phyloP scores from a whole-genome alignment of 805 yeast genomes.

The Schwanniomyces occidentalis region DNA sequence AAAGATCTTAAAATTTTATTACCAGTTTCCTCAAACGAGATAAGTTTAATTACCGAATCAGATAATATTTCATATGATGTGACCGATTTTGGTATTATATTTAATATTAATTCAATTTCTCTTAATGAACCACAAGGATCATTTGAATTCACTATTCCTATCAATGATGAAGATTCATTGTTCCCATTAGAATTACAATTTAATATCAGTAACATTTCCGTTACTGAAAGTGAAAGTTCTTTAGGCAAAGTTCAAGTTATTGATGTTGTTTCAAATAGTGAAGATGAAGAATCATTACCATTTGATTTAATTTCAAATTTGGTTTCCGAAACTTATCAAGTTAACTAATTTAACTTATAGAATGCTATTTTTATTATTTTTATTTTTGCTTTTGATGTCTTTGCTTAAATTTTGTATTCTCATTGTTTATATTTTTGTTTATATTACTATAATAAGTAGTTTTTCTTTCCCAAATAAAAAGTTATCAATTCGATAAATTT shows the following conservation, averaged over 20 bases:
- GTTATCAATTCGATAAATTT: too few relatives aligned
- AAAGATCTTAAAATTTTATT: conserved; percentile 53
- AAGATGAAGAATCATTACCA: conserved; percentile 59
- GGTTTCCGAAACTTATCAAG: conserved; percentile 57
- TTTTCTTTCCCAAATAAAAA: too few relatives aligned
- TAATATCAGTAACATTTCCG: conserved; percentile 45
- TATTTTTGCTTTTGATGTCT: too few relatives aligned
- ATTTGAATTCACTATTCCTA: conserved; percentile 76
- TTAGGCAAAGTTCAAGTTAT: conserved; percentile 67
- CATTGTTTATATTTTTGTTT: too few relatives aligned
- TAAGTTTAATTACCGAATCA: conserved; percentile 49
- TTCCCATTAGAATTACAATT: conserved; percentile 86
- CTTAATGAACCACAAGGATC: conserved; percentile 63
- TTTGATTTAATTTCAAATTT: conserved; percentile 64
- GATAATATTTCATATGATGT: conserved; percentile 55
- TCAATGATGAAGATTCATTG: conserved; percentile 74
- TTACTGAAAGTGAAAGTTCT: conserved; percentile 43
- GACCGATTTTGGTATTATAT: conserved; percentile 67
- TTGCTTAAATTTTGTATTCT: too few relatives aligned
- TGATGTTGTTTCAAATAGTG: conserved; percentile 54
- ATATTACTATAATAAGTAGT: too few relatives aligned
- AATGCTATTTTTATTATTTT: too few relatives aligned
- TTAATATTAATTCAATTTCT: conserved; percentile 58
- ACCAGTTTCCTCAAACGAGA: conserved; percentile 64
- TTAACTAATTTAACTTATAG: conserved; percentile 21